Percentiles rank a stretch among this genome's conserved stretches.
These are phyloP conservation scores for Diaporthe sp. DNA, from an alignment of 2,329 filamentous ascomycete genomes.

Conservation along the genomic window DNA sequence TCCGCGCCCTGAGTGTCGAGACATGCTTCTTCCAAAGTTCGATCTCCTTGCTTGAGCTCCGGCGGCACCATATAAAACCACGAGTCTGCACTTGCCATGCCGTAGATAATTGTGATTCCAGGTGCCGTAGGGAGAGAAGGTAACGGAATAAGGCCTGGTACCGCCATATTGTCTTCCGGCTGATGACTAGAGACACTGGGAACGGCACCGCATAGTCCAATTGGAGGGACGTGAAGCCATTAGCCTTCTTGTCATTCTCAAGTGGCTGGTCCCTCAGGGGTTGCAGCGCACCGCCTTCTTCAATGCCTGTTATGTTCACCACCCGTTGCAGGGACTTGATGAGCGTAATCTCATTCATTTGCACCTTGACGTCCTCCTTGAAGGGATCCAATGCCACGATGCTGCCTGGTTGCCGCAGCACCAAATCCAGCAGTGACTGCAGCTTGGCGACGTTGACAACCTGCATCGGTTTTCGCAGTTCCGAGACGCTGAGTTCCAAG, in stretches of 20 bases:
- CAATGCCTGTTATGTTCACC: constrained; percentile 95
- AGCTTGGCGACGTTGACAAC: constrained; percentile 92
- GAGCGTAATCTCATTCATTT: constrained; percentile 94
- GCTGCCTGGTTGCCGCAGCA: constrained; percentile 94
- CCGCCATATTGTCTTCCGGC: constrained; percentile 93
- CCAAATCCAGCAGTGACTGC: constrained; percentile 94
- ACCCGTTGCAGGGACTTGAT: constrained; percentile 96
- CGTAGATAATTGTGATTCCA: constrained; percentile 86
- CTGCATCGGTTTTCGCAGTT: constrained; percentile 89
- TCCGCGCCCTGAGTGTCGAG: constrained; percentile 90
- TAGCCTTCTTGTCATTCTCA: constrained; percentile 88
- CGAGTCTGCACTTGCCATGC: constrained; percentile 94
- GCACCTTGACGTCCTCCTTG: constrained; percentile 97
- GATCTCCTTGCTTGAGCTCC: constrained; percentile 76
- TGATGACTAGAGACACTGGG: constrained; percentile 93
- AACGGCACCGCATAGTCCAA: constrained; percentile 96
- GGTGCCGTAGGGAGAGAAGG: constrained; percentile 86
- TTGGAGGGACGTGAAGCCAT: constrained; percentile 91
- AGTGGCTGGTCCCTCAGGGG: constrained; percentile 73
- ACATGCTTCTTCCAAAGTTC: constrained; percentile 94
- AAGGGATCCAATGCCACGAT: constrained; percentile 95
- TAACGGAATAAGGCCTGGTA: constrained; percentile 98
- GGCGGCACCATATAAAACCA: constrained; percentile 83
- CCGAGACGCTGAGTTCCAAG: constrained; percentile 88
- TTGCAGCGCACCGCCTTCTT: constrained; percentile 86